These are phyloP conservation scores for Lactarius pseudohatsudake DNA, from an alignment of 768 basidiomycete genomes.

Conservation along the genomic window DNA sequence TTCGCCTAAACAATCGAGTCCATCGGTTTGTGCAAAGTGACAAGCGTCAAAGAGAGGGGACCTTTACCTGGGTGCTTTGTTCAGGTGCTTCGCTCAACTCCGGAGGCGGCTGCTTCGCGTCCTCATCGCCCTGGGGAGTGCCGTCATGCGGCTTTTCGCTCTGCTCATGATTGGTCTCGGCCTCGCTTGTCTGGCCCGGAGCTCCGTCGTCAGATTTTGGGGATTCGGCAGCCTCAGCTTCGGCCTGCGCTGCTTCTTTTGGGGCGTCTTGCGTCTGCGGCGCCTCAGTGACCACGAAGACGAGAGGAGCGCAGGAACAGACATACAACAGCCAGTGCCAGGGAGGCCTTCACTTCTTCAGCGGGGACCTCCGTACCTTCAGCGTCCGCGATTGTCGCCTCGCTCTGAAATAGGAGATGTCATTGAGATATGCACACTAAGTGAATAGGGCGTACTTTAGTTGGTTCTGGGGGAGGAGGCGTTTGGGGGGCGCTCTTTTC, in stretches of 20 bases:
- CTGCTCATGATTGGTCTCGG: slow-evolving; percentile 31
- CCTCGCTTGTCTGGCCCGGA: slow-evolving; percentile 30
- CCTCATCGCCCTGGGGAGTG: slow-evolving; percentile 28
- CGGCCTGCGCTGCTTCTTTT: slow-evolving; percentile 32
- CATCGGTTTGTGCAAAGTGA: background rate
- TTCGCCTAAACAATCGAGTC: slow-evolving; percentile 2
- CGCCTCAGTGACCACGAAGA: background rate
- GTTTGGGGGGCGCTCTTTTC: slow-evolving; percentile 50
- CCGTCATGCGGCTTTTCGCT: slow-evolving; percentile 30
- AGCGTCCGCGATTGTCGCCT: slow-evolving; percentile 30
- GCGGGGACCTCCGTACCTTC: slow-evolving; percentile 34
- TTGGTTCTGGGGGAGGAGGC: slow-evolving; percentile 21
- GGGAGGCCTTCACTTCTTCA: slow-evolving; percentile 33
- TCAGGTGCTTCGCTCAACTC: slow-evolving; percentile 29
- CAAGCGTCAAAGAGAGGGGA: background rate
- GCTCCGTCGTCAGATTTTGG: slow-evolving; percentile 25
- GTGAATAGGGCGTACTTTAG: slow-evolving; percentile 4
- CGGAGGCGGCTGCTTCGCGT: slow-evolving; percentile 23
- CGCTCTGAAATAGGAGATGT: slow-evolving; percentile 1
- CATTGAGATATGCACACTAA: background rate
- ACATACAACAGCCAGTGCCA: slow-evolving; percentile 30
- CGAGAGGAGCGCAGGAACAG: background rate
- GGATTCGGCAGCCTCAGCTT: slow-evolving; percentile 28
- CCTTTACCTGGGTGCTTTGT: slow-evolving; percentile 22
- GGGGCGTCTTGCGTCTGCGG: slow-evolving; percentile 31